Evolutionary conservation across 2,329 filamentous ascomycete genomes (phyloP).

Genomic region (Ilyonectria destructans): DNA sequence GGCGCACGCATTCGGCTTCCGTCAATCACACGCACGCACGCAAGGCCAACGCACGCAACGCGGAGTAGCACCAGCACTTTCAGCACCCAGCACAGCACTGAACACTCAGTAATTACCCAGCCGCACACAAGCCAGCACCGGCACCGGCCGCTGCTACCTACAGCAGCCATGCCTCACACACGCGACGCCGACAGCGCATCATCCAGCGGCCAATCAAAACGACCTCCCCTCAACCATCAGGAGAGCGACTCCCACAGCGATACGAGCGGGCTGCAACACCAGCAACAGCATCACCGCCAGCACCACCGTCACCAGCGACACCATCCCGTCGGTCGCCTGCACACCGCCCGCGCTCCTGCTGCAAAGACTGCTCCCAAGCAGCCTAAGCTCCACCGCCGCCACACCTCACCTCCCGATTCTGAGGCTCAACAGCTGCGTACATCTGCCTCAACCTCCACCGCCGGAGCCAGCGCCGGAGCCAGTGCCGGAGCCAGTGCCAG

Average conservation of each 20-base stretch:
- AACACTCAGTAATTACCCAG: slow-evolving; percentile 2
- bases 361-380: slow-evolving; percentile 67
- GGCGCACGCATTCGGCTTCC: slow-evolving; percentile 9
- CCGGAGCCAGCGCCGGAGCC: slow-evolving; percentile 21
- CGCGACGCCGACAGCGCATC: slow-evolving; percentile 65
- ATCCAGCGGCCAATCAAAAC: slow-evolving; percentile 71
- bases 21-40: slow-evolving; percentile 28
- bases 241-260: slow-evolving; percentile 56
- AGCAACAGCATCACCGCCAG: slow-evolving; percentile 49
- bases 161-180: slow-evolving; percentile 59
- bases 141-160: slow-evolving; percentile 26
- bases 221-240: slow-evolving; percentile 58
- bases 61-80: slow-evolving; percentile 7
- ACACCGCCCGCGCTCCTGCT: slow-evolving; percentile 69
- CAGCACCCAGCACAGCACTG: slow-evolving; percentile 14
- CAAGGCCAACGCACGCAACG: slow-evolving; percentile 27
- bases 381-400: slow-evolving; percentile 61
- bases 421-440: slow-evolving; percentile 49
- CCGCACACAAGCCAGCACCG: slow-evolving; percentile 14
- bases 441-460: slow-evolving; percentile 11
- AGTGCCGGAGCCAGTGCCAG: slow-evolving; percentile 34
- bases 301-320: slow-evolving; percentile 55
- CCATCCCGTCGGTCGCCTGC: slow-evolving; percentile 58
- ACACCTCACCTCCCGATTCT: slow-evolving; percentile 57
- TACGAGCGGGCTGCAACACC: slow-evolving; percentile 47